Evolutionary conservation across 345 rosid species (phyloP).

Genomic region (Eucalyptus tenuipes): DNA sequence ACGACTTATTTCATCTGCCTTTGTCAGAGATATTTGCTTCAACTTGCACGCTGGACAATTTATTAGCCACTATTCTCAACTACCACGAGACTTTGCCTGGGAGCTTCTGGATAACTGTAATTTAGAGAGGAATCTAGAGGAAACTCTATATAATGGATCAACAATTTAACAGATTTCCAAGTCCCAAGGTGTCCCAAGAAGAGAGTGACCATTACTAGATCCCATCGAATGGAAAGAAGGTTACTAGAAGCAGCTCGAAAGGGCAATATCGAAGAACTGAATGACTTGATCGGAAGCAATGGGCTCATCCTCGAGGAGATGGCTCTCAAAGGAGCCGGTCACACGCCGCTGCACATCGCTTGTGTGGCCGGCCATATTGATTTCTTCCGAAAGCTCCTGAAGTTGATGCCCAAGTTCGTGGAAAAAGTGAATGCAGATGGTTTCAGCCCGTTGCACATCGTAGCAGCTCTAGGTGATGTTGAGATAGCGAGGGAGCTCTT

Average conservation of each 20-base stretch:
- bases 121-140: too few relatives aligned
- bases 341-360: neutral
- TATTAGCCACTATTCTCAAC: too few relatives aligned
- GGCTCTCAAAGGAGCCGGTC: neutral
- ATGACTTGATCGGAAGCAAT: neutral
- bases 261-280: neutral
- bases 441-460: neutral
- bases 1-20: too few relatives aligned
- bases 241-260: neutral
- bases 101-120: too few relatives aligned
- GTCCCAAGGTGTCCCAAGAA: neutral
- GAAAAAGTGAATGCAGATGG: rapidly evolving
- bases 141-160: neutral
- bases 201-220: too few relatives aligned
- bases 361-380: neutral
- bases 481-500: neutral
- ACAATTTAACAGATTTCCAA: neutral
- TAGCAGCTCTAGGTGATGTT: neutral
- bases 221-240: neutral
- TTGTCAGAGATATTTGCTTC: too few relatives aligned
- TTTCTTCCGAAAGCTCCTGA: neutral
- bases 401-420: rapidly evolving
- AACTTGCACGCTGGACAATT: too few relatives aligned
- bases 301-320: neutral
- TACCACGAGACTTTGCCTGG: too few relatives aligned